Evolutionary conservation across 2,329 filamentous ascomycete species (phyloP).

Genomic region (Fusarium sp.): DNA sequence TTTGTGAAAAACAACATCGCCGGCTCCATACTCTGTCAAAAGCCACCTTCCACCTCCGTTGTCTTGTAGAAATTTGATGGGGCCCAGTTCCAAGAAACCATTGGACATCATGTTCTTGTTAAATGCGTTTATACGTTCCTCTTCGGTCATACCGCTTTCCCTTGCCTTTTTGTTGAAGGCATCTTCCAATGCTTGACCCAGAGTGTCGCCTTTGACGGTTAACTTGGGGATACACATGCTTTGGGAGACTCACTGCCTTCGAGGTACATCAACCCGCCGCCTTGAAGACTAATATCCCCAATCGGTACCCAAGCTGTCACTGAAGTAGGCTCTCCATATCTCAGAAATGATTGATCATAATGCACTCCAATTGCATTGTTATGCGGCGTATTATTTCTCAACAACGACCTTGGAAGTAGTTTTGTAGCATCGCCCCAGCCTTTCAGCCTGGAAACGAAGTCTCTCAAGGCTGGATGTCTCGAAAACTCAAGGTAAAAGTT

Average conservation of each 20-base stretch:
- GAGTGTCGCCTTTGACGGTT: background rate
- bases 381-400: slow-evolving; percentile 65
- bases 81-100: slow-evolving; percentile 61
- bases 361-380: slow-evolving; percentile 68
- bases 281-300: slow-evolving; percentile 50
- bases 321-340: slow-evolving; percentile 62
- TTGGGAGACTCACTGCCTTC: slow-evolving; percentile 12
- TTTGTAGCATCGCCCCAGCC: slow-evolving; percentile 12
- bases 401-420: slow-evolving; percentile 41
- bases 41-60: slow-evolving; percentile 47
- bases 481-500: slow-evolving; percentile 17
- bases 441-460: slow-evolving; percentile 12
- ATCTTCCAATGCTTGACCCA: slow-evolving; percentile 11
- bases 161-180: slow-evolving; percentile 44
- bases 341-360: slow-evolving; percentile 68
- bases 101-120: slow-evolving; percentile 68
- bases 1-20: slow-evolving; percentile 52
- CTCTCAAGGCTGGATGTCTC: background rate
- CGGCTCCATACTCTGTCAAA: slow-evolving; percentile 50
- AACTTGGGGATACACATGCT: background rate
- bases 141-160: slow-evolving; percentile 56
- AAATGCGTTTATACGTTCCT: slow-evolving; percentile 61
- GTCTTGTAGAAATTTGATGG: slow-evolving; percentile 48
- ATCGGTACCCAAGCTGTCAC: slow-evolving; percentile 68
- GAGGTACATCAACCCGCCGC: slow-evolving; percentile 21